phyloP scores from a whole-genome alignment of 768 basidiomycete species.

The Suillus sp. region DNA sequence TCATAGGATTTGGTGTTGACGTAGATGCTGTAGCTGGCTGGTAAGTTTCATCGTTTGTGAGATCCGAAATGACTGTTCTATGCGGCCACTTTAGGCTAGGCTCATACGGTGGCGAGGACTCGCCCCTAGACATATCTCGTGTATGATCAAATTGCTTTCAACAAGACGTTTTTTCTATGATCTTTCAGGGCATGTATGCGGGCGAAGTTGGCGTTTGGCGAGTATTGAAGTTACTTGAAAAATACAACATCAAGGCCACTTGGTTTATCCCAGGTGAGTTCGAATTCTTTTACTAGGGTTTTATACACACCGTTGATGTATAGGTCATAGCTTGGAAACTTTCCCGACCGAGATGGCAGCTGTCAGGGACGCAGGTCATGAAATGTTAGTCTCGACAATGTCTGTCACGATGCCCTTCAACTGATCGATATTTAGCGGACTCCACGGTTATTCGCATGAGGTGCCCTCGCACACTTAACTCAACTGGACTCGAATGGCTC shows the following conservation, averaged over 20 bases:
- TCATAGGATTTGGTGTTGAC: slow-evolving; percentile 64
- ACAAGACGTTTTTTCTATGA: neutral
- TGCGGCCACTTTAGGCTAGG: slow-evolving; percentile 48
- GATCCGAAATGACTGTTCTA: slow-evolving; percentile 1
- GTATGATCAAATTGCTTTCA: slow-evolving; percentile 30
- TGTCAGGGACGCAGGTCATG: slow-evolving; percentile 69
- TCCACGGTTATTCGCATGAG: slow-evolving; percentile 71
- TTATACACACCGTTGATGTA: neutral
- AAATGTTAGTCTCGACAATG: slow-evolving; percentile 44
- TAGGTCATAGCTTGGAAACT: slow-evolving; percentile 69
- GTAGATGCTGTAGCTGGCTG: slow-evolving; percentile 76
- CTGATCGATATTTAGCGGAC: slow-evolving; percentile 39
- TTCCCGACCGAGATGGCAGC: slow-evolving; percentile 67
- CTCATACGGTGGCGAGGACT: slow-evolving; percentile 69
- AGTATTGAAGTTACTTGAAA: slow-evolving; percentile 65
- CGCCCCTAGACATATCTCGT: slow-evolving; percentile 63
- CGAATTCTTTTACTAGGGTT: neutral
- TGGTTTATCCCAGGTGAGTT: slow-evolving; percentile 70
- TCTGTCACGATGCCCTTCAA: neutral
- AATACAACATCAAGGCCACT: slow-evolving; percentile 63
- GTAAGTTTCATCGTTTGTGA: slow-evolving; percentile 29
- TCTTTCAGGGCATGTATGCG: slow-evolving; percentile 58
- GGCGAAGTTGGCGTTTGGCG: slow-evolving; percentile 70
- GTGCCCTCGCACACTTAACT: slow-evolving; percentile 25
- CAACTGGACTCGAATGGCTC: slow-evolving; percentile 5